Conservation (phyloP, 1,284 basidiomycete genomes). For the Tilletia indica region DNA sequence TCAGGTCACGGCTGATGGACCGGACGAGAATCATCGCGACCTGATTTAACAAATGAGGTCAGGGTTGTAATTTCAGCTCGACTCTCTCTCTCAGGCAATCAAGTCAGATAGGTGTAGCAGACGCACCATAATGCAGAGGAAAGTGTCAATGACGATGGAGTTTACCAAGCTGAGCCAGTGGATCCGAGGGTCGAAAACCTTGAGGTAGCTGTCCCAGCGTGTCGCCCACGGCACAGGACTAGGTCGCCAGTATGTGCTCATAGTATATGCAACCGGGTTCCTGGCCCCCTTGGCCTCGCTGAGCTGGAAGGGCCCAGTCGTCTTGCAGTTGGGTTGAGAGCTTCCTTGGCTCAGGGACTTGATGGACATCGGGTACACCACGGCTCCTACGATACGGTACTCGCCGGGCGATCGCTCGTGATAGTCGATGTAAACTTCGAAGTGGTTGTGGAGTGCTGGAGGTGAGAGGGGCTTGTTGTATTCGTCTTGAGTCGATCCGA, state of each 20-base stretch:
- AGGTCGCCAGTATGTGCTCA: slow-evolving; percentile 82
- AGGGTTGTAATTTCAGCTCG: no score
- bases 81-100: no score
- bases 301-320: slow-evolving; percentile 36
- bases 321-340: slow-evolving; percentile 36
- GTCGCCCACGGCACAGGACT: slow-evolving; percentile 75
- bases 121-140: slow-evolving; percentile 78
- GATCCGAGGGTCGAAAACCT: slow-evolving; percentile 63
- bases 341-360: slow-evolving; percentile 28
- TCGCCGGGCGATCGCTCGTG: slow-evolving; percentile 46
- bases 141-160: slow-evolving; percentile 69
- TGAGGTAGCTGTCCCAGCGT: slow-evolving; percentile 88
- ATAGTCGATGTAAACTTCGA: slow-evolving; percentile 52
- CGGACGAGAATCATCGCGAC: slow-evolving; percentile 85
- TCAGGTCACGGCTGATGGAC: slow-evolving; percentile 85
- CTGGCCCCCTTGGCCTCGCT: slow-evolving; percentile 60
- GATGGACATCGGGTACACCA: slow-evolving; percentile 44
- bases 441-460: slow-evolving; percentile 54
- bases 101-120: slow-evolving; percentile 48
- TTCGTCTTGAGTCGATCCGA: slow-evolving; percentile 48
- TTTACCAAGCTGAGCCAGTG: slow-evolving; percentile 87
- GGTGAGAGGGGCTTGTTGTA: slow-evolving; percentile 39
- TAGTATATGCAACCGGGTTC: slow-evolving; percentile 82
- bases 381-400: slow-evolving; percentile 52
- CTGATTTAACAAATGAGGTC: no score